Conservation (phyloP, 176 grass and related monocot species). For the Alloteropsis semialata region DNA sequence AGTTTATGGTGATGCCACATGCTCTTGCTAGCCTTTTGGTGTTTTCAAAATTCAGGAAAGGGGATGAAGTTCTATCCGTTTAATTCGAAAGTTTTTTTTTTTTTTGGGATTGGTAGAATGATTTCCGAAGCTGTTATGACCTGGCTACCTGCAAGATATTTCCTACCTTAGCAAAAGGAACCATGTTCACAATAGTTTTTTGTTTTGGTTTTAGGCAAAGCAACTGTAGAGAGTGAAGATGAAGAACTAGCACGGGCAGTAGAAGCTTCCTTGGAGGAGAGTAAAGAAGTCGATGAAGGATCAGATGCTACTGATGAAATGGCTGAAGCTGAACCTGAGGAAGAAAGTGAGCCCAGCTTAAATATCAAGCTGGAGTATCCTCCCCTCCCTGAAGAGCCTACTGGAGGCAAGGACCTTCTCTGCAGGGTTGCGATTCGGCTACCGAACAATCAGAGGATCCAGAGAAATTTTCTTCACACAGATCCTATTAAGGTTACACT, state of each 20-base stretch:
- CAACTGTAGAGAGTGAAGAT: conserved; percentile 47
- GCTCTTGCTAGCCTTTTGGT: not conserved
- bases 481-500: conserved; percentile 73
- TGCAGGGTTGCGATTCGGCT: conserved; percentile 82
- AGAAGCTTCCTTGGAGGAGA: conserved; percentile 60
- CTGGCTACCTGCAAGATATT: not conserved
- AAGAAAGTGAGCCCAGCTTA: conserved; percentile 36
- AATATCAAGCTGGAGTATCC: conserved; percentile 57
- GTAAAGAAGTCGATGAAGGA: conserved; percentile 17
- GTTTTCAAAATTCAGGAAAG: not conserved
- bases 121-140: not conserved
- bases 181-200: not conserved
- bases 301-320: conserved; percentile 24
- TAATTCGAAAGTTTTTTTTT: not conserved
- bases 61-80: not conserved
- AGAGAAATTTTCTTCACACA: conserved; percentile 68
- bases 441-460: conserved; percentile 67
- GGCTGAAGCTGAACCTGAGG: conserved; percentile 23
- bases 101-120: not conserved
- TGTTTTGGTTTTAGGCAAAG: conserved; percentile 46
- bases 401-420: conserved; percentile 63
- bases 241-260: conserved; percentile 63
- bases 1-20: not conserved
- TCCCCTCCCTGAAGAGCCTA: conserved; percentile 78
- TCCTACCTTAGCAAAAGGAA: not conserved